Evolutionary conservation across 2,329 filamentous ascomycete species (phyloP), one percentile per base, ranked within the genome.

Genomic region (Phaeosphaeriaceae sp.): DNA sequence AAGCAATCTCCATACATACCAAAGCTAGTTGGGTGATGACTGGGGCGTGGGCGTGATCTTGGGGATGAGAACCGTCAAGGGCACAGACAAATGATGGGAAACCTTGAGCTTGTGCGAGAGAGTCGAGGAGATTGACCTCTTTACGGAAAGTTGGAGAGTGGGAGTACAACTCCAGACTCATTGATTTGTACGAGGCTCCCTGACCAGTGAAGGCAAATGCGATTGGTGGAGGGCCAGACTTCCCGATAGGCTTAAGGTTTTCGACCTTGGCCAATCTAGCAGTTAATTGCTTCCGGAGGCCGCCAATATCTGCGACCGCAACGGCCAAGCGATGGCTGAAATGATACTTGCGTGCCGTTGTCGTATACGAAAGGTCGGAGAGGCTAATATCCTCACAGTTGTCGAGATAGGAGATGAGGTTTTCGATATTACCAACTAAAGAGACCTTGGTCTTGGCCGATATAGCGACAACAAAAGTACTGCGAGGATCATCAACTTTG

Each of bases 171-270:
- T 80, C 74, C 79, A 68, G 68, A 79, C 80, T 13, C 80, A 68
- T 63, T 76, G 77, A 67, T 79, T 72, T 21, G 67, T 81, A 80
- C 56, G 80, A 78, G 13, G 78, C 79, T 32, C 79, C 79, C 52
- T 81, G 78, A 16, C 79, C 79, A 52, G 79, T 81, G 70, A 81
- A 81, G 48, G 77, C 76, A 66, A 81, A 81, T 4, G 77, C 78
- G 43, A 80, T 82, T 8, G 79, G 76, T 11, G 85, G 73, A 3
- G 78, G 78, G 61, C 72, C 79, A 68, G 81, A 81, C 77, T 66
- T 79, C 79, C 40, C 77, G 52, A 63, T 79, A 77, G 29, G 75
- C 69, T 56, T 79, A 67, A 4, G 79, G 70, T 15, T 72, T 69
- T 26, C 21, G 15, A n/a, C 20, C 16, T n/a, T 8, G 11, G 21